These are phyloP conservation scores for Ophiostoma sp. DNA, from an alignment of 2,329 filamentous ascomycete genomes.

Conservation along the genomic window DNA sequence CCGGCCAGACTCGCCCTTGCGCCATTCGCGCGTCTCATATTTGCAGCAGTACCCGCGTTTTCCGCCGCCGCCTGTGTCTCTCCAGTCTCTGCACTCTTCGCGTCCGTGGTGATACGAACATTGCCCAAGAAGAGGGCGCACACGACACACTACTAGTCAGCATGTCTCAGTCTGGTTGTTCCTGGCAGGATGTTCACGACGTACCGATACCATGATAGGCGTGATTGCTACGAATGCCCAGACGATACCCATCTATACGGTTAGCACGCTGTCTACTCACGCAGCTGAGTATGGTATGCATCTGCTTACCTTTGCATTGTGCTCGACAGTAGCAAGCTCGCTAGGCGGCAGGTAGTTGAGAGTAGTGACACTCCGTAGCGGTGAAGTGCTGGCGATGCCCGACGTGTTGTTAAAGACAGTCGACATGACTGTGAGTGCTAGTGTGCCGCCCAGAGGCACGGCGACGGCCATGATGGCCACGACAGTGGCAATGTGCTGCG, in stretches of 20 bases:
- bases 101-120: conserved; percentile 31
- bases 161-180: not conserved
- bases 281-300: not conserved
- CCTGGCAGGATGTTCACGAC: conserved; percentile 19
- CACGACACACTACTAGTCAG: conserved; percentile 28
- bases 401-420: conserved; percentile 59
- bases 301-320: conserved; percentile 37
- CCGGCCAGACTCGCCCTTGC: too few species aligned
- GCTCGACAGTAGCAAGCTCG: conserved; percentile 36
- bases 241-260: conserved; percentile 47
- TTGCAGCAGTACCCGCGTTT: too few species aligned
- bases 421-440: conserved; percentile 62
- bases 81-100: not conserved
- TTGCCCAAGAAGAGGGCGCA: conserved; percentile 33
- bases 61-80: not conserved
- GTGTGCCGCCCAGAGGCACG: conserved; percentile 57
- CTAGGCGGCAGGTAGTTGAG: conserved; percentile 35
- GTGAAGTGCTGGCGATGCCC: conserved; percentile 29
- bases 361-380: conserved; percentile 34
- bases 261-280: not conserved
- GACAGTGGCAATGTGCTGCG: conserved; percentile 50
- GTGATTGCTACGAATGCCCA: conserved; percentile 59
- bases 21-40: too few species aligned
- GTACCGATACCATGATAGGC: conserved; percentile 49
- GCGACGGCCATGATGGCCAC: conserved; percentile 56